Base-by-base conservation (phyloP, 2,329 filamentous ascomycete genomes). In the Coniochaeta sp. region DNA sequence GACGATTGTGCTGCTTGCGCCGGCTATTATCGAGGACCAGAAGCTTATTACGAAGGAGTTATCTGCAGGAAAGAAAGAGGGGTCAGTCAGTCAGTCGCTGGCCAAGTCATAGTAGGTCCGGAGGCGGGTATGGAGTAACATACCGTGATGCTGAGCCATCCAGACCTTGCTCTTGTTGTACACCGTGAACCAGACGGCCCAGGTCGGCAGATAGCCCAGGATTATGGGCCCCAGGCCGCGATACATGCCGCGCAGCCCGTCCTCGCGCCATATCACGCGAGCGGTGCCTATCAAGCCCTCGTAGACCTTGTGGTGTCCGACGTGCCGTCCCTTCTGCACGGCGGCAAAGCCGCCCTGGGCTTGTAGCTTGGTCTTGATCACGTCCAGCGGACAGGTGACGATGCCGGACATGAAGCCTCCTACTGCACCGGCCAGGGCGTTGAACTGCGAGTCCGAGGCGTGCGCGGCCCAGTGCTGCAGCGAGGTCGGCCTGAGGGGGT, bases 331-430 rank as follows among this genome's bases (percentile, higher is more conserved):
- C 64, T 78, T 77, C 67, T 77, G 81, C 70, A 74, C 74, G 65
- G 77, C 82, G 66, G 74, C 66, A 74, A 96, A 96, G 22, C 91
- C 90, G 64, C 93, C 93, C 73, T 98, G 95, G 17, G 93, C 93
- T 74, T 99, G 95, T 62, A 99, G 77, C 75, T 97, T 98, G 52
- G 95, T 99, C 79, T 99, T 99, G 75, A 99, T 98, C 63, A 99
- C 95, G 79, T 99, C 95, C 67, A 99, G 87, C 47, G 95, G 95
- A 73, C 95, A 99, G 58, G 93, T 98, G 65, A 97, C 90, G 60
- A 99, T 85, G 57, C 95, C 95, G 8, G 93, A 96, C 24, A 91
- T 92, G 69, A 98, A 91, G 57, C 95, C 95, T 57, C 93, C 93
- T 61, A 91, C 81, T 56, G 93, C 93, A 60, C 95, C 95, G 50